phyloP scores from a whole-genome alignment of 305 asterid species.

The Solanum aculeatissimum region DNA sequence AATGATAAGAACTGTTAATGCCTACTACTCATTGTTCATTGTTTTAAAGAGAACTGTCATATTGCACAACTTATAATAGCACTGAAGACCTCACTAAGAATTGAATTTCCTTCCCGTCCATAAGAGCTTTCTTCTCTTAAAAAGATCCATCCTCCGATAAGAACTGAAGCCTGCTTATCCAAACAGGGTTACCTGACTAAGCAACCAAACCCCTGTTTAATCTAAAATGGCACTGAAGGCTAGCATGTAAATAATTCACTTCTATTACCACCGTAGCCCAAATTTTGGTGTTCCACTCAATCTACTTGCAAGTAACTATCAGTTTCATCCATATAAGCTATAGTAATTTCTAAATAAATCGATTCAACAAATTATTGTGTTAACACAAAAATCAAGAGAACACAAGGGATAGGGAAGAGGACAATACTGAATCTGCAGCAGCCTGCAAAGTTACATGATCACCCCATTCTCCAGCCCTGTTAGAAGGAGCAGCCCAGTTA shows the following conservation, averaged over 20 bases:
- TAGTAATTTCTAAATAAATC: neutral
- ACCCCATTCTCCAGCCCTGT: slow-evolving; percentile 93
- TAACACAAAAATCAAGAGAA: neutral
- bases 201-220: neutral
- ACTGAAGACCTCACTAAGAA: neutral
- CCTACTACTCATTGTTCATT: neutral
- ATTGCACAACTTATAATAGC: neutral
- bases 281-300: neutral
- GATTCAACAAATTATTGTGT: neutral
- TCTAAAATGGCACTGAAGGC: neutral
- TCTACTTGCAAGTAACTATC: neutral
- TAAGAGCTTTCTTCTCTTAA: neutral
- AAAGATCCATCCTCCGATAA: neutral
- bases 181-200: neutral
- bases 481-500: slow-evolving; percentile 6
- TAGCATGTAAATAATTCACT: neutral
- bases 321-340: neutral
- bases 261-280: neutral
- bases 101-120: neutral
- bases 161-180: neutral
- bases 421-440: slow-evolving; percentile 80
- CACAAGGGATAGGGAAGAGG: neutral
- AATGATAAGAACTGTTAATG: neutral
- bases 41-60: neutral
- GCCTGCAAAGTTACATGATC: slow-evolving; percentile 94